Conservation (phyloP, 441 rosid genomes). For the Pelargonium hybrid region DNA sequence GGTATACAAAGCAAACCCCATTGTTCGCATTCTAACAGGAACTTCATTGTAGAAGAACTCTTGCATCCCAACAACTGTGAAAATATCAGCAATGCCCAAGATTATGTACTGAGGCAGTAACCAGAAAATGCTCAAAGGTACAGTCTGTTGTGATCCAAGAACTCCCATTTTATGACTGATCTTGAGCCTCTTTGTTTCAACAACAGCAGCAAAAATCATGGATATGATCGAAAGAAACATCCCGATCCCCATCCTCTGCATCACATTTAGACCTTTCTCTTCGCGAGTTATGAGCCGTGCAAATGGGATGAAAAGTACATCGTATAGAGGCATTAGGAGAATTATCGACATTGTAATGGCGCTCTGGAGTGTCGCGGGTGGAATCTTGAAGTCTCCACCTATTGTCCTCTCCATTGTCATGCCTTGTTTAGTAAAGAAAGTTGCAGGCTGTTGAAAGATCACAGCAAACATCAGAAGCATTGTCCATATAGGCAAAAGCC, state of each 20-base stretch:
- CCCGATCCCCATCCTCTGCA: slow-evolving; percentile 83
- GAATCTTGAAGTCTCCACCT: slow-evolving; percentile 62
- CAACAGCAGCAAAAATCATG: slow-evolving; percentile 65
- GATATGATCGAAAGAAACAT: slow-evolving; percentile 74
- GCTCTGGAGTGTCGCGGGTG: slow-evolving; percentile 87
- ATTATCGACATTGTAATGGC: slow-evolving; percentile 71
- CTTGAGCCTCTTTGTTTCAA: slow-evolving; percentile 54
- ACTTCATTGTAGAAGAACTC: slow-evolving; percentile 86
- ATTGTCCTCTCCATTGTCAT: slow-evolving; percentile 71
- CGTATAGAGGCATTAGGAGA: slow-evolving; percentile 73
- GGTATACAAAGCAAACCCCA: slow-evolving; percentile 79
- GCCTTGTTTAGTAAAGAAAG: slow-evolving; percentile 90
- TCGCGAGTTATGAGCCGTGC: slow-evolving; percentile 35
- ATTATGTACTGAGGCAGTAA: slow-evolving; percentile 76
- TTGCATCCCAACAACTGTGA: slow-evolving; percentile 92
- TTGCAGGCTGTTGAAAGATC: slow-evolving; percentile 74
- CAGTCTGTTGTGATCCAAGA: slow-evolving; percentile 19
- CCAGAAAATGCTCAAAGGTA: slow-evolving; percentile 61
- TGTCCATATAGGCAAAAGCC: slow-evolving; percentile 78
- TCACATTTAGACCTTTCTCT: slow-evolving; percentile 45
- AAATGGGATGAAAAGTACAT: slow-evolving; percentile 47
- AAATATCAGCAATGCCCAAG: slow-evolving; percentile 71
- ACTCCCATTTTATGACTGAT: slow-evolving; percentile 25
- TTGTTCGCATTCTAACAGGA: slow-evolving; percentile 66
- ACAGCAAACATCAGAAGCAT: slow-evolving; percentile 83